Conservation (phyloP, 345 rosid genomes). For the Populus davidiana region DNA sequence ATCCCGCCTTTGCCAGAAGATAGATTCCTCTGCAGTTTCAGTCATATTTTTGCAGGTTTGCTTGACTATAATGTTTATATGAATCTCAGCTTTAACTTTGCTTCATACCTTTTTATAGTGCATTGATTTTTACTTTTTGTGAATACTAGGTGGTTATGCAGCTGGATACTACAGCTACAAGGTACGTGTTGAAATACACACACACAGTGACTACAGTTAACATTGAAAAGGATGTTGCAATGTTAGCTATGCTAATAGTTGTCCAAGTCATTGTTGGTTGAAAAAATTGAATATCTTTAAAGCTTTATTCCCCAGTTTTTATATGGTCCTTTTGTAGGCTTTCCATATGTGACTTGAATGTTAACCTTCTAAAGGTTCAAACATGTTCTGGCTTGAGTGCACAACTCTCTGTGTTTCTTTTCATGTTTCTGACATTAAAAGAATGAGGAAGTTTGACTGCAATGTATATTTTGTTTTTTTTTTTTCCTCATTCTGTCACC, state of each 20-base stretch:
- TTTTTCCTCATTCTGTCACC: background rate
- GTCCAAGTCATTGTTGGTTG: background rate
- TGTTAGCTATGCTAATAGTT: background rate
- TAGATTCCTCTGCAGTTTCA: constrained; percentile 78
- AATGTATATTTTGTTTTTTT: constrained; percentile 8
- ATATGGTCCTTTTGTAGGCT: background rate
- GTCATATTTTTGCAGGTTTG: constrained; percentile 80
- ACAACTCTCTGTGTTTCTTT: background rate
- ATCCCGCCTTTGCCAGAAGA: constrained; percentile 82
- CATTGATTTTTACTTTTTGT: constrained; percentile 11
- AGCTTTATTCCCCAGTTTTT: background rate
- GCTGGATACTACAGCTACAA: constrained; percentile 98
- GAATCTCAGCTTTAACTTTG: background rate
- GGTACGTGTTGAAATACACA: constrained; percentile 35
- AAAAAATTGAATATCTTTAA: background rate
- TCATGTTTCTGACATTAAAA: background rate
- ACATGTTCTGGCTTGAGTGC: background rate
- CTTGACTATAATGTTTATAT: constrained; percentile 7
- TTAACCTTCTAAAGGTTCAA: background rate
- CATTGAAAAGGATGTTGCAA: background rate
- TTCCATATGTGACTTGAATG: background rate
- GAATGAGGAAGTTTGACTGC: background rate
- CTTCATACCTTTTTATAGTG: background rate
- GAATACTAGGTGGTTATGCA: constrained; percentile 72
- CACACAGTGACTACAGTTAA: background rate